Evolutionary conservation across 2,329 filamentous ascomycete species (phyloP), one percentile per base, ranked within the genome.

Genomic region (Alternaria solani): DNA sequence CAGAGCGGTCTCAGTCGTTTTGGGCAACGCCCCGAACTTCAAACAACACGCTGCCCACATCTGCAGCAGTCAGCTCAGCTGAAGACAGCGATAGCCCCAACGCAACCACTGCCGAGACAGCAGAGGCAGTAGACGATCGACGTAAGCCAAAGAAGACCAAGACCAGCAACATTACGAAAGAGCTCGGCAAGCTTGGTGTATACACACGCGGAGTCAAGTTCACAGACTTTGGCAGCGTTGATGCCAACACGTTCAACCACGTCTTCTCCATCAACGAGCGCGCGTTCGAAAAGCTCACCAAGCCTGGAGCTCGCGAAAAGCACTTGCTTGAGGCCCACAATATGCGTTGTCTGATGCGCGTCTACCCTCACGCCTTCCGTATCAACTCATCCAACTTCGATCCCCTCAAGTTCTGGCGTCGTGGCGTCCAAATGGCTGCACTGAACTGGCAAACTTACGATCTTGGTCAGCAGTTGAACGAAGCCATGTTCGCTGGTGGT

Each of bases 391-490:
- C 91, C 69, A 99, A 99, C 80, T 98, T 97, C 73, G 93, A 97
- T 72, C 95, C 95, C 1, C 86, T 97, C 65, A 89, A 90, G 63
- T 96, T 95, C 76, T 99, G 95, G 95, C 89, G 94, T 52, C 89
- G 93, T 43, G 95, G 95, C 32, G 95, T 97, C 18, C 95, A 99
- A 80, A 98, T 99, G 94, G 93, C 91, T 14, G 95, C 95, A 0
- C 84, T 98, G 64, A 99, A 99, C 80, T 98, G 95, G 94, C 95
- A 99, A 80, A 98, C 94, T 0, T 97, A 96, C 73, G 95, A 98
- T 75, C 85, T 96, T 18, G 93, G 94, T 46, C 95, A 97, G 87
- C 94, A 98, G 75, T 86, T 98, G 78, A 98, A 98, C 76, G 91
- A 95, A 68, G 95, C 95, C 73, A 98, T 99, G 95, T 99, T 97